Conservation (phyloP, 306 rosid genomes). For the Vigna nakashimae region DNA sequence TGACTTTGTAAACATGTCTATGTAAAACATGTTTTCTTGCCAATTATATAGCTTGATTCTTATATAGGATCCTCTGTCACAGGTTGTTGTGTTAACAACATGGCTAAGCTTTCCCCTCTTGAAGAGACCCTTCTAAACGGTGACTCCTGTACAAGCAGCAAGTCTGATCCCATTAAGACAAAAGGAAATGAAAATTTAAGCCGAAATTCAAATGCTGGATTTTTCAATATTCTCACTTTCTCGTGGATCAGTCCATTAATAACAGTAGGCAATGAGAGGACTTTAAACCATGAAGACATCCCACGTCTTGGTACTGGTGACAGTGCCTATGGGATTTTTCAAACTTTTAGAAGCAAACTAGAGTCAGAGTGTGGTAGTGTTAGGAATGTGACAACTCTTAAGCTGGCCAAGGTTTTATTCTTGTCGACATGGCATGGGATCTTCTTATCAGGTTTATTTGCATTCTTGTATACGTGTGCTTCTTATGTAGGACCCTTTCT, state of each 20-base stretch:
- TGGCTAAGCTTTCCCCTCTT: constrained; percentile 50
- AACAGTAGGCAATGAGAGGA: constrained; percentile 64
- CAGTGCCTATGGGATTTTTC: constrained; percentile 60
- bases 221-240: constrained; percentile 72
- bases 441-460: constrained; percentile 56
- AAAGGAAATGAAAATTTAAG: constrained; percentile 51
- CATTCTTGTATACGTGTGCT: constrained; percentile 54
- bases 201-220: constrained; percentile 68
- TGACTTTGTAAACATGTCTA: constrained; percentile 45
- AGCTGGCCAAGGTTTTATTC: constrained; percentile 63
- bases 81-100: constrained; percentile 57
- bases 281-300: constrained; percentile 78
- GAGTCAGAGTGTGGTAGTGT: constrained; percentile 55
- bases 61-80: constrained; percentile 51
- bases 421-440: constrained; percentile 66
- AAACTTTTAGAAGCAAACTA: constrained; percentile 56
- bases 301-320: constrained; percentile 68
- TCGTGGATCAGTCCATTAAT: constrained; percentile 81
- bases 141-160: constrained; percentile 34
- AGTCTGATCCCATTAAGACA: constrained; percentile 42
- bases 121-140: constrained; percentile 78
- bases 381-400: constrained; percentile 57
- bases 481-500: constrained; percentile 87
- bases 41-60: constrained; percentile 54
- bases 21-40: constrained; percentile 42